Base-by-base conservation (phyloP, 768 basidiomycete species). In the Mycena chlorophos region DNA sequence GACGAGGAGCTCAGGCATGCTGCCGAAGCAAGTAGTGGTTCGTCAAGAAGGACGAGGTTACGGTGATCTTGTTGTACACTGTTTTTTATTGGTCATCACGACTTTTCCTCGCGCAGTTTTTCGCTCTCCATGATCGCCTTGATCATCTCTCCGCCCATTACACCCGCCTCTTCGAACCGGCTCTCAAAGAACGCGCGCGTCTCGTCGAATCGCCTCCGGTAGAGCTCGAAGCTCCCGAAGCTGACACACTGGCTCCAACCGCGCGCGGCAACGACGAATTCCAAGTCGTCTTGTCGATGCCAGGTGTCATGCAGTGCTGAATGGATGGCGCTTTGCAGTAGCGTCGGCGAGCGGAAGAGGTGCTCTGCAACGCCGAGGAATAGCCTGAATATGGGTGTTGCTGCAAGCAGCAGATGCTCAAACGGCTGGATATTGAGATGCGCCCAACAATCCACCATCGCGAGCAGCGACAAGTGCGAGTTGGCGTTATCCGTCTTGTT, bases 371-470 rank as follows among this genome's bases (percentile, higher is more conserved):
- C 94, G 27, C 96, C 96, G 49, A 99, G 88, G 87, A 96, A 98
- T 58, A 99, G 80, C 50, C 94, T 84, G 75, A 99, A 99, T 30
- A 98, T 82, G 0, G 97, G 97, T 2, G 95, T 99, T 6, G 94
- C 96, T 0, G 96, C 96, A 42, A 98, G 84, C 6, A 88, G 82
- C 58, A 98, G 85, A 73, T 98, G 95, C 29, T 83, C 85, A 68
- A 91, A 96, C 0, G 97, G 97, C 51, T 90, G 83, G 66, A 97
- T 94, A 0, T 78, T 75, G 49, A 98, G 83, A 49, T 83, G 81
- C 6, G 91, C 88, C 97, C 97, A 99, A 65, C 91, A 95, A 71
- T 99, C 97, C 19, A 98, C 97, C 94, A 99, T 98, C 16, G 95
- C 94, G 46, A 98, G 83, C 6, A 99, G 79, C 8, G 92, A 87